Evolutionary conservation across 148 eudicot genomes (phyloP), one percentile per base, ranked within the genome.

Genomic region (Rhododendron ovatum): DNA sequence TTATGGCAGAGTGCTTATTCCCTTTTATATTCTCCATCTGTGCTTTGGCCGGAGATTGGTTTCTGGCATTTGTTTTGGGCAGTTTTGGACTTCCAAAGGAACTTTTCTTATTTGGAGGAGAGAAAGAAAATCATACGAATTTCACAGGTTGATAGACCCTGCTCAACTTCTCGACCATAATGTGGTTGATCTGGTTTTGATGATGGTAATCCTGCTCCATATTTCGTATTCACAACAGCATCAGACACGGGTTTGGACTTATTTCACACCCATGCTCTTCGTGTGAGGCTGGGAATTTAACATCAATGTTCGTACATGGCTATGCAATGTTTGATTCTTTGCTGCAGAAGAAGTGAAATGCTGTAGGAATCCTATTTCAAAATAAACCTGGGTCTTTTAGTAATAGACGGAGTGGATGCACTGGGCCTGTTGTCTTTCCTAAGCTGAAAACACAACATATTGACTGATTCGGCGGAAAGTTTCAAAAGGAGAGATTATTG

Each of bases 41-140:
- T 84, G 43, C 90, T 94, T 77, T 94, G 98, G 98, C 95, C 98
- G 5, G 98, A 93, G 90, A 91, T 94, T 67, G 89, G 92, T 48
- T 86, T 92, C 47, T 79, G 89, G 85, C 94, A 94, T 74, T 88
- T 94, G 88, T 87, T 92, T 82, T 90, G 94, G 91, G 93, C 93
- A 41, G 83, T 94, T 43, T 35, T 93, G 86, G 87, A 88, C 50
- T 93, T 89, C 61, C 98, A 94, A 83, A 88, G 89, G 85, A 78
- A 88, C 57, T 78, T 76, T 61, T 81, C 53, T 26, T 89, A 88
- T 84, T 78, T 91, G 61, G 90, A 88, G 89, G 89, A 90, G 83
- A 90, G 78, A 55, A 55, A 86, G 90, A 93, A 91, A 89, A 85
- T 87, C 55, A 71, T 78, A 20, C 86, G 85, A 45, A 53, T 33